Conservation (phyloP, 768 basidiomycete genomes). For the Rhizopogon vulgaris region DNA sequence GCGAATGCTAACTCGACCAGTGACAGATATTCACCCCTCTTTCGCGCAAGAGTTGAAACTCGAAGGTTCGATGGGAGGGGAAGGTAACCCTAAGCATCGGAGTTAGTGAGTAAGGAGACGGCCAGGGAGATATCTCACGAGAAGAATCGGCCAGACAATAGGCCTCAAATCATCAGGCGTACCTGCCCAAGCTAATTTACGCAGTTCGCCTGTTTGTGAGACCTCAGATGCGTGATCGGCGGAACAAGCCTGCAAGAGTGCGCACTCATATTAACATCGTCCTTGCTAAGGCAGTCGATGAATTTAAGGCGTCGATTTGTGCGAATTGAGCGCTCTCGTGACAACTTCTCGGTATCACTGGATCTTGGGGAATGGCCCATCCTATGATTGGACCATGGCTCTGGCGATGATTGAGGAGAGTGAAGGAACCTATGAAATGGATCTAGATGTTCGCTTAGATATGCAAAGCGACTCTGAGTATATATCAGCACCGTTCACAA, state of each 20-base stretch:
- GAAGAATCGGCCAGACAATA: slow-evolving; percentile 89
- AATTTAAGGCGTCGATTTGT: slow-evolving; percentile 79
- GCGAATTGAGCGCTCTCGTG: slow-evolving; percentile 71
- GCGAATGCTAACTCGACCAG: slow-evolving; percentile 88
- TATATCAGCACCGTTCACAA: slow-evolving; percentile 60
- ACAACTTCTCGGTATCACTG: slow-evolving; percentile 47
- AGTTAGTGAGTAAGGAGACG: slow-evolving; percentile 5
- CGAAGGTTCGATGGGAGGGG: slow-evolving; percentile 79
- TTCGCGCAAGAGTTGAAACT: slow-evolving; percentile 70
- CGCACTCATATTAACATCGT: slow-evolving; percentile 65
- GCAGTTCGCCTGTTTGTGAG: slow-evolving; percentile 56
- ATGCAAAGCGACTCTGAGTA: slow-evolving; percentile 11
- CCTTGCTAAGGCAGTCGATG: slow-evolving; percentile 65
- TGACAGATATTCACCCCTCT: slow-evolving; percentile 87
- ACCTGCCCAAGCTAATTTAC: slow-evolving; percentile 93
- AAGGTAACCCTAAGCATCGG: slow-evolving; percentile 72
- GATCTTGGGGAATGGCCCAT: slow-evolving; percentile 13
- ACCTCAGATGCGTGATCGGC: slow-evolving; percentile 1
- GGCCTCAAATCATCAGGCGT: slow-evolving; percentile 85
- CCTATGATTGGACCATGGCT: slow-evolving; percentile 6
- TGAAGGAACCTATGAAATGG: slow-evolving; percentile 50
- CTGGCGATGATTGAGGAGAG: slow-evolving; percentile 20
- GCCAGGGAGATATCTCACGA: slow-evolving; percentile 45
- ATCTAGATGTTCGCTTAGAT: slow-evolving; percentile 40
- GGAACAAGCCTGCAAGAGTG: slow-evolving; percentile 1